phyloP scores from a whole-genome alignment of 805 yeast genomes.

The Torulaspora indica region DNA sequence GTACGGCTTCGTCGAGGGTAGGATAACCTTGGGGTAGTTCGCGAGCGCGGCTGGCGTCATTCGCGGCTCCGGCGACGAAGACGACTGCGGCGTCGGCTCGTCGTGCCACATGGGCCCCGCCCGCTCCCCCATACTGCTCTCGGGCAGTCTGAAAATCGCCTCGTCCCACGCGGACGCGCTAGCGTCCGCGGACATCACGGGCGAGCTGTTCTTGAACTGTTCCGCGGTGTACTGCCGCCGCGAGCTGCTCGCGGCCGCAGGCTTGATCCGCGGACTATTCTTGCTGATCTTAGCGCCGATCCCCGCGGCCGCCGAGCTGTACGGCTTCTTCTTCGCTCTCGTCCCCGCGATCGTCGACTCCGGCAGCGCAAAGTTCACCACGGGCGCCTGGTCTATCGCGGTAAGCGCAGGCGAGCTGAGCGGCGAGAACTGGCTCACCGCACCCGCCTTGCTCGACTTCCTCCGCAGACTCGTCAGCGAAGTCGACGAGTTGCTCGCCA shows the following conservation, averaged over 20 bases:
- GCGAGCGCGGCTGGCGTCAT: slow-evolving; percentile 23
- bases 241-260: slow-evolving; percentile 12
- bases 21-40: slow-evolving; percentile 27
- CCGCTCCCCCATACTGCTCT: slow-evolving; percentile 18
- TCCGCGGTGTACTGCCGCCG: slow-evolving; percentile 17
- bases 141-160: slow-evolving; percentile 28
- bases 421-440: slow-evolving; percentile 34
- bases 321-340: slow-evolving; percentile 2
- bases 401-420: slow-evolving; percentile 66
- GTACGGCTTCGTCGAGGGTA: slow-evolving; percentile 21
- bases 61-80: slow-evolving; percentile 13
- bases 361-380: slow-evolving; percentile 21
- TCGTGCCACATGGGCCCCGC: slow-evolving; percentile 5
- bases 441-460: slow-evolving; percentile 7
- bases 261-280: slow-evolving; percentile 30
- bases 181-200: slow-evolving; percentile 2
- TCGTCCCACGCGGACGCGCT: slow-evolving; percentile 27
- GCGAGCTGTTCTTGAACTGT: slow-evolving; percentile 10
- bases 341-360: slow-evolving; percentile 15
- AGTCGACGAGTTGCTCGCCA: slow-evolving; percentile 3
- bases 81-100: slow-evolving; percentile 12
- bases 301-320: slow-evolving; percentile 4
- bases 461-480: slow-evolving; percentile 10
- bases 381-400: slow-evolving; percentile 34
- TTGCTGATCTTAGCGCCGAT: slow-evolving; percentile 28